Conservation (phyloP, 2,329 filamentous ascomycete genomes). For the Paracamarosporium sp. region DNA sequence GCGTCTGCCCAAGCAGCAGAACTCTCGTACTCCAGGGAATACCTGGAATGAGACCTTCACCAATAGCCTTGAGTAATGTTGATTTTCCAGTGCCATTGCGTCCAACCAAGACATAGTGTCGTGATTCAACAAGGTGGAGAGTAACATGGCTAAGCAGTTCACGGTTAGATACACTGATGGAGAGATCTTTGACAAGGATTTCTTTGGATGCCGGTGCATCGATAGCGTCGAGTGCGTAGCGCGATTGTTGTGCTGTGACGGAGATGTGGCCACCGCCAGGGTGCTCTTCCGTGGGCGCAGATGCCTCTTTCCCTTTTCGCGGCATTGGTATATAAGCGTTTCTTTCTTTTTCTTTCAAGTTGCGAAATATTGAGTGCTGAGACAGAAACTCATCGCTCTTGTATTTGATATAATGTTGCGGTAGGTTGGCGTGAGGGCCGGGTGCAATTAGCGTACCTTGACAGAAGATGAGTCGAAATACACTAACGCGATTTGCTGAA, state of each 20-base stretch:
- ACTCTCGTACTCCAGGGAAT: constrained; percentile 46
- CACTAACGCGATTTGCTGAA: background rate
- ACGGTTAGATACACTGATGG: constrained; percentile 66
- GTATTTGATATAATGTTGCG: background rate
- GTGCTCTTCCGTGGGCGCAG: constrained; percentile 24
- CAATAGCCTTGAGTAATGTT: constrained; percentile 76
- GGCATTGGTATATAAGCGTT: too few species aligned
- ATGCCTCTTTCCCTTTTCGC: constrained; percentile 32
- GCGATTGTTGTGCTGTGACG: constrained; percentile 47
- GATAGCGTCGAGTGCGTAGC: constrained; percentile 46
- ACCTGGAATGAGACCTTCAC: constrained; percentile 79
- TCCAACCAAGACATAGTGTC: constrained; percentile 79
- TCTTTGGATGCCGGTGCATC: constrained; percentile 48
- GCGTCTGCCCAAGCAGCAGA: constrained; percentile 44
- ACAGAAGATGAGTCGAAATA: background rate
- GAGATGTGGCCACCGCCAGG: constrained; percentile 34
- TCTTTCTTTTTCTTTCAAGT: too few species aligned
- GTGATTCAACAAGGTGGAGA: constrained; percentile 73
- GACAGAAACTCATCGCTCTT: background rate
- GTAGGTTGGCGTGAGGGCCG: background rate
- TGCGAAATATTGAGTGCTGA: too few species aligned
- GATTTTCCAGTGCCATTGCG: constrained; percentile 86
- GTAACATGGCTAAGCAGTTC: constrained; percentile 76
- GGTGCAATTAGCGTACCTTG: background rate
- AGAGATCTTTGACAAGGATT: constrained; percentile 70